phyloP scores from a whole-genome alignment of 2,329 filamentous ascomycete species.

The Monilinia fructicola region DNA sequence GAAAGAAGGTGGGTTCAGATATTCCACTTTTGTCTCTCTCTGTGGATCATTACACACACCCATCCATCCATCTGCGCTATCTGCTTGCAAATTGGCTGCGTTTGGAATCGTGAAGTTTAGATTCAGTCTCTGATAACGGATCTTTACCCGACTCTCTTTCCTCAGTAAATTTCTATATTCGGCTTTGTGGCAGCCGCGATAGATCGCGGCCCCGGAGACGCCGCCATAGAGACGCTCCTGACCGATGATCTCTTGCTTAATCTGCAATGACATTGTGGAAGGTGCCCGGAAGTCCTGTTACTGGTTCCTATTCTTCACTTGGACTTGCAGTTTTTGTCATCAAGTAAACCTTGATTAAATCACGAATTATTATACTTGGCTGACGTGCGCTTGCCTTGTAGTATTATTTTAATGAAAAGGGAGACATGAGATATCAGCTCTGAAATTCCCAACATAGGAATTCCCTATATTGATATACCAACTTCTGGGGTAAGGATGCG shows the following conservation, averaged over 20 bases:
- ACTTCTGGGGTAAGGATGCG: slow-evolving; percentile 27
- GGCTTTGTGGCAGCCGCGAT: neutral
- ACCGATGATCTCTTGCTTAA: slow-evolving; percentile 13
- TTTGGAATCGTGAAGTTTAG: slow-evolving; percentile 5
- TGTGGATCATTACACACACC: slow-evolving; percentile 10
- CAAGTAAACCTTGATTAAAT: neutral
- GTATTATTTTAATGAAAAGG: neutral
- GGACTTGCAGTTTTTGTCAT: slow-evolving; percentile 1
- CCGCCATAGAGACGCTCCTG: neutral
- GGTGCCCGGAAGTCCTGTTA: neutral
- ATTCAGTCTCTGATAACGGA: neutral
- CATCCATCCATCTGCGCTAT: neutral
- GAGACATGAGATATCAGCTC: slow-evolving; percentile 3
- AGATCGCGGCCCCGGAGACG: neutral
- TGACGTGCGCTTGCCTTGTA: slow-evolving; percentile 6
- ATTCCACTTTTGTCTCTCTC: slow-evolving; percentile 21
- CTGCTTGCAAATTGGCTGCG: neutral
- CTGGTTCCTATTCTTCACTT: neutral
- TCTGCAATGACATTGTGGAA: slow-evolving; percentile 1
- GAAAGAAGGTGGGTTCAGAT: slow-evolving; percentile 17
- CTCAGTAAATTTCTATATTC: neutral
- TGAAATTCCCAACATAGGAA: neutral
- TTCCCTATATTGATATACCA: neutral
- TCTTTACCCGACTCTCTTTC: slow-evolving; percentile 10
- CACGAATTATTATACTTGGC: slow-evolving; percentile 2